phyloP scores from a whole-genome alignment of 768 basidiomycete genomes.

The Sporobolomyces phaffii region DNA sequence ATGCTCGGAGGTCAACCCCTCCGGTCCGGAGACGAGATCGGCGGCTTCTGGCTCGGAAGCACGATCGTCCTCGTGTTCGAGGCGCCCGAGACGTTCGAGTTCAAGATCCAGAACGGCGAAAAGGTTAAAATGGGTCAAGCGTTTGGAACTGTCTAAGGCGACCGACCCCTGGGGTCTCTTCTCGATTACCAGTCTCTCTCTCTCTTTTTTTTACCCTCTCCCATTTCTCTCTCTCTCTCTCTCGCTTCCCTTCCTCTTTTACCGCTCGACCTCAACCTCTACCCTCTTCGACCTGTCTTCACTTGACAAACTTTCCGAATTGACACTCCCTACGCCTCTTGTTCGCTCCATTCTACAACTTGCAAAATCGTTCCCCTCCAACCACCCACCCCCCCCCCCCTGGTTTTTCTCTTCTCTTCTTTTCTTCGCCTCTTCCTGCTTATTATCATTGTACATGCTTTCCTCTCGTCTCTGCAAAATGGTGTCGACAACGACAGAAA shows the following conservation, averaged over 20 bases:
- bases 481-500: too few species aligned
- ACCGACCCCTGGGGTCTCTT: background rate
- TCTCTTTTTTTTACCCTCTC: background rate
- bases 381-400: too few species aligned
- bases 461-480: too few species aligned
- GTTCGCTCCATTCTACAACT: background rate
- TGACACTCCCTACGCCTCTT: too few species aligned
- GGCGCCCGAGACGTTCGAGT: slow-evolving; percentile 71
- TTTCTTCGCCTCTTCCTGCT: too few species aligned
- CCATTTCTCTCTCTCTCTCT: background rate
- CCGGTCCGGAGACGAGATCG: slow-evolving; percentile 85
- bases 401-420: too few species aligned
- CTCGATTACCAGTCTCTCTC: background rate
- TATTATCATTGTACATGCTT: too few species aligned
- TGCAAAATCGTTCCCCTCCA: too few species aligned
- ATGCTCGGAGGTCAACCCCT: slow-evolving; percentile 84
- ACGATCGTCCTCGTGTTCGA: slow-evolving; percentile 97
- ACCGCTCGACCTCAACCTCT: background rate
- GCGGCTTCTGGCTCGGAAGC: slow-evolving; percentile 79
- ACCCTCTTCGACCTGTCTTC: slow-evolving; percentile 1
- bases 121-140: slow-evolving; percentile 48
- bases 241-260: background rate
- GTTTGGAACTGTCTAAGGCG: slow-evolving; percentile 1
- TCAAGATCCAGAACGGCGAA: slow-evolving; percentile 78
- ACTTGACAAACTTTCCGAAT: background rate